These are phyloP conservation scores for Entomortierella beljakovae DNA, from an alignment of 192 early-diverging fungal genomes.

Conservation along the genomic window DNA sequence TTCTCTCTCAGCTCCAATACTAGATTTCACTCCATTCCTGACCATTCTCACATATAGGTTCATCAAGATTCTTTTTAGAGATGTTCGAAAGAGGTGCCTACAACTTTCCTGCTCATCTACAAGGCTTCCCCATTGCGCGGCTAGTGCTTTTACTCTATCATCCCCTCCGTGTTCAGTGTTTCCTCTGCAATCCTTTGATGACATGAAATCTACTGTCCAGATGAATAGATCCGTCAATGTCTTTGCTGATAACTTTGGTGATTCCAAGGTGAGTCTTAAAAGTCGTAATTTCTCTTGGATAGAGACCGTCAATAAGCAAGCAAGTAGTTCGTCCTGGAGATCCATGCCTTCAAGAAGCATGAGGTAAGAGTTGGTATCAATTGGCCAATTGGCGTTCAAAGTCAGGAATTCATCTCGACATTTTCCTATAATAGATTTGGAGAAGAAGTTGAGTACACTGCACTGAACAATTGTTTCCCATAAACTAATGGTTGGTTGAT, in stretches of 20 bases:
- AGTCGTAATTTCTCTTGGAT: constrained; percentile 9
- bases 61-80: constrained; percentile 4
- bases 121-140: neutral
- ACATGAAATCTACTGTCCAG: constrained; percentile 14
- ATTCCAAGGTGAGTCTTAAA: neutral
- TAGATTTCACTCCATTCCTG: too few relatives aligned
- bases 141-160: neutral
- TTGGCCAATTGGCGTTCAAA: constrained; percentile 18
- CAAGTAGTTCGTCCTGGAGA: constrained; percentile 6
- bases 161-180: neutral
- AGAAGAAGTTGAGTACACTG: neutral
- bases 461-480: neutral
- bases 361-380: constrained; percentile 15
- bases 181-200: neutral
- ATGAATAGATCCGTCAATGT: constrained; percentile 11
- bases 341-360: constrained; percentile 2
- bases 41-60: constrained; percentile 3
- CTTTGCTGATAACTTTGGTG: neutral
- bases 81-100: constrained; percentile 1
- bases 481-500: neutral
- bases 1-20: neutral
- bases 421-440: constrained; percentile 5
- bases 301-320: constrained; percentile 3
- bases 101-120: neutral
- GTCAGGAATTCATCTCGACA: constrained; percentile 37